These are phyloP conservation scores for Aspergillus sp. DNA, from an alignment of 2,329 filamentous ascomycete species.

Conservation along the genomic window DNA sequence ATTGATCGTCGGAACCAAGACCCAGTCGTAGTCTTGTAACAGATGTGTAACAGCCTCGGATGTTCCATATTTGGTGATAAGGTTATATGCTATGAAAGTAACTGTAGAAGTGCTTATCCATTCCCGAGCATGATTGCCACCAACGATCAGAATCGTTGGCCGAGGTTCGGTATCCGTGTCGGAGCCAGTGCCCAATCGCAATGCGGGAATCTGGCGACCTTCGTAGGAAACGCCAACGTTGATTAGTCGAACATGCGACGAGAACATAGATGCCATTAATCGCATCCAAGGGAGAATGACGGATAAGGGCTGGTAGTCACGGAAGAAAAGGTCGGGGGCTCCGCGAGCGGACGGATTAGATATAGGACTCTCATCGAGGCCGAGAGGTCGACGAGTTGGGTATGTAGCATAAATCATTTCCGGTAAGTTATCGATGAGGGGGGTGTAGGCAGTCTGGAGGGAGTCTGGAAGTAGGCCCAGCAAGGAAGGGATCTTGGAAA, in stretches of 20 bases:
- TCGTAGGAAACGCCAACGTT: conserved; percentile 84
- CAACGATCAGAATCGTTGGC: conserved; percentile 78
- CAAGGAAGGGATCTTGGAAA: conserved; percentile 63
- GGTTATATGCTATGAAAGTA: conserved; percentile 83
- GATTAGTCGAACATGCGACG: conserved; percentile 70
- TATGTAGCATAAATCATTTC: conserved; percentile 76
- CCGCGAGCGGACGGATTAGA: conserved; percentile 32
- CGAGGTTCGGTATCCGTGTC: conserved; percentile 53
- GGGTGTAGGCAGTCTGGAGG: conserved; percentile 68
- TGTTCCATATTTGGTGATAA: conserved; percentile 82
- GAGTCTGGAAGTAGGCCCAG: conserved; percentile 74
- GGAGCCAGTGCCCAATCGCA: conserved; percentile 68
- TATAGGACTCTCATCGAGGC: conserved; percentile 25
- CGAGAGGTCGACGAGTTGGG: conserved; percentile 48
- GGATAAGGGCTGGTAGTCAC: conserved; percentile 83
- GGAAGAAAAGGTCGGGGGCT: conserved; percentile 69
- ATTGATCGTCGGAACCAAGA: conserved; percentile 86
- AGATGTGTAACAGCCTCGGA: conserved; percentile 68
- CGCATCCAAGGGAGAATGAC: conserved; percentile 91
- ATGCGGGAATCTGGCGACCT: conserved; percentile 78
- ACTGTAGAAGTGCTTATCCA: conserved; percentile 95
- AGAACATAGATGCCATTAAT: conserved; percentile 85
- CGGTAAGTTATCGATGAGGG: conserved; percentile 77
- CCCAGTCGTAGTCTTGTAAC: conserved; percentile 79
- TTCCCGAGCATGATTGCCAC: conserved; percentile 88